Base-by-base conservation (phyloP, 2,329 filamentous ascomycete species). In the Colletotrichum somersetense region DNA sequence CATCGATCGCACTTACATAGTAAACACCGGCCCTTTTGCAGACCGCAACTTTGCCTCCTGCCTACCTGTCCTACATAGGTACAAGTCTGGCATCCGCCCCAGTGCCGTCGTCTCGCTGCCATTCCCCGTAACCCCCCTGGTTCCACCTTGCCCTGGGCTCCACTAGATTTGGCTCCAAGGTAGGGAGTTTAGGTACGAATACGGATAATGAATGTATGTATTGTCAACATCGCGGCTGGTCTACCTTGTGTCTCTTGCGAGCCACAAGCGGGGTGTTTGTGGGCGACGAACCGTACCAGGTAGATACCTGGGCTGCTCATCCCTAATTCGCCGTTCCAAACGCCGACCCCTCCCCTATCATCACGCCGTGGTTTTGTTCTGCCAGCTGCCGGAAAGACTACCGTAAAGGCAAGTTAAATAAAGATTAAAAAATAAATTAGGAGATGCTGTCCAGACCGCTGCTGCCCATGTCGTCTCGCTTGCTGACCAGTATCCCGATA, bases 41-140 rank as follows among this genome's bases (percentile, higher is more conserved):
- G 68, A 71, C 69, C 69, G 69, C 69, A 72, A 68, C 69, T 72
- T 68, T 33, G 48, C 44, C 18, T 30, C 35, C 67, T 66, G 59
- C 35, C 38, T 40, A 40, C 38, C 4, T 14, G 38, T 40, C 10
- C 35, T 30, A 30, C 35, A 1, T 38, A 38, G 35, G 10, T 66
- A 38, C 42, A 70, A 58, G 46, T 58, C 58, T 23, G 8, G 11
- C 35, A 44, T 8, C 46, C 35, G 33, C 33, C n/a, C 26, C 30
- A 46, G 44, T 40, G 33, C 33, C 18, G 46, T 53, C 33, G 48
- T 48, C 50, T 58, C 8, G 52, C 53, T 50, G 52, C 20, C 50
- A 64, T 56, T 48, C 46, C 53, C 23, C 30, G 26, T 52, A 20
- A 33, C 65, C 58, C 30, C 57, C 56, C 66, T 10, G 38, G 58